A percentile compares a stretch with the other conserved stretches of the same genome.
phyloP scores from a whole-genome alignment of 495 filamentous ascomycete species.

The Podospora pseudoanserina region DNA sequence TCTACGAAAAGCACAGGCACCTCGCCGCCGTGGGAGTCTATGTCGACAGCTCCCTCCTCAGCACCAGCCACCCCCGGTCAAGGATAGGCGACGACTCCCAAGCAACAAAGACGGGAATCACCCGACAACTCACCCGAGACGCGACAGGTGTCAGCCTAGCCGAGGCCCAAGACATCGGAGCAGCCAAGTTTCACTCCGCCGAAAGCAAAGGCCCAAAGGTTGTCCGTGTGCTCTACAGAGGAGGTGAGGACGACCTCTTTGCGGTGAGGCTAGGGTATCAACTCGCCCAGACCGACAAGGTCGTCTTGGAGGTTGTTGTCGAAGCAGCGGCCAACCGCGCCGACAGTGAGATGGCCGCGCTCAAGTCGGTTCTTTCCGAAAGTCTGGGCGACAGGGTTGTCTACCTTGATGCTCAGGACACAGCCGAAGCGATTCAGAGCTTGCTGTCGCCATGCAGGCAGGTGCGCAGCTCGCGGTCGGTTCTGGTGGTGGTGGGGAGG shows the following conservation, averaged over 20 bases:
- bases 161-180: constrained; percentile 42
- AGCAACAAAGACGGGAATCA: constrained; percentile 55
- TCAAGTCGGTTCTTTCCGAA: constrained; percentile 12
- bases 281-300: constrained; percentile 64
- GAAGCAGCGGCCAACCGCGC: background rate
- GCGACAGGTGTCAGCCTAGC: constrained; percentile 40
- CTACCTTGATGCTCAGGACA: background rate
- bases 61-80: constrained; percentile 22
- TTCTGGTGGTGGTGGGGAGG: constrained; percentile 9
- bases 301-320: constrained; percentile 65
- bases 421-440: background rate
- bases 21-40: constrained; percentile 40
- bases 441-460: background rate
- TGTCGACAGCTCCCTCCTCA: constrained; percentile 57
- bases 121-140: constrained; percentile 18
- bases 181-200: constrained; percentile 60
- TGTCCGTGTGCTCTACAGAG: constrained; percentile 76
- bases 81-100: constrained; percentile 12
- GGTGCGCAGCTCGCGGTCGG: background rate
- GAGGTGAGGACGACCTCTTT: constrained; percentile 72
- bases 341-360: constrained; percentile 10
- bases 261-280: constrained; percentile 77
- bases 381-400: constrained; percentile 2
- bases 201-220: constrained; percentile 30
- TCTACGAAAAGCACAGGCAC: constrained; percentile 11